Evolutionary conservation across 352 stramenopile genomes (phyloP).

Genomic region (Phytophthora hybrid): DNA sequence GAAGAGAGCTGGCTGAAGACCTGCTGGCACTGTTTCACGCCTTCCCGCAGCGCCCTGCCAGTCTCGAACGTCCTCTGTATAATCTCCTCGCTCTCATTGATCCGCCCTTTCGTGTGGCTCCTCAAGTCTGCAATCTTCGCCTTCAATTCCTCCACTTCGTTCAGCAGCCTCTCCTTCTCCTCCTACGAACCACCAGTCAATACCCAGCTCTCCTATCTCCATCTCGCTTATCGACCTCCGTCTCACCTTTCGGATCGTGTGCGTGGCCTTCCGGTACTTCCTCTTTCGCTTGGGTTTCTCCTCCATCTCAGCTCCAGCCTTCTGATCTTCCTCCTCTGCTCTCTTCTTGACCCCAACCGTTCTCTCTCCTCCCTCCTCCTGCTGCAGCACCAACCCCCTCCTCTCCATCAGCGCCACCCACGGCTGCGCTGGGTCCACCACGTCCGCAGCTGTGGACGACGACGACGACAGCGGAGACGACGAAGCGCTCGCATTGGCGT

Average conservation of each 20-base stretch:
- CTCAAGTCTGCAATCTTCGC: slow-evolving; percentile 39
- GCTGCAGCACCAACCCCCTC: neutral
- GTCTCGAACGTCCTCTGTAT: slow-evolving; percentile 15
- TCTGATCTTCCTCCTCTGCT: neutral
- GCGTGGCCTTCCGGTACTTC: slow-evolving; percentile 43
- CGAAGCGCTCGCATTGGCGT: slow-evolving; percentile 2
- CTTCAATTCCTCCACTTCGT: slow-evolving; percentile 35
- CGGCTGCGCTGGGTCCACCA: slow-evolving; percentile 9
- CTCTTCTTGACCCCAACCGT: neutral
- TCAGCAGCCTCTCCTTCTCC: slow-evolving; percentile 39
- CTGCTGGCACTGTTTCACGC: slow-evolving; percentile 31
- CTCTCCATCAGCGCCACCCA: slow-evolving; percentile 32
- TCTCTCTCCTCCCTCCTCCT: slow-evolving; percentile 14
- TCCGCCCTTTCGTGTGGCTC: slow-evolving; percentile 10
- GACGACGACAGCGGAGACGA: slow-evolving; percentile 26
- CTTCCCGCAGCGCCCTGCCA: slow-evolving; percentile 17
- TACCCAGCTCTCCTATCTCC: neutral
- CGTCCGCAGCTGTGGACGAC: slow-evolving; percentile 23
- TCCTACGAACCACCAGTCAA: slow-evolving; percentile 26
- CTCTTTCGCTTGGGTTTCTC: slow-evolving; percentile 30
- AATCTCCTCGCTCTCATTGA: slow-evolving; percentile 22
- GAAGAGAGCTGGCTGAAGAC: slow-evolving; percentile 35
- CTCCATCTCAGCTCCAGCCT: neutral
- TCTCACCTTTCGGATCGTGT: slow-evolving; percentile 41
- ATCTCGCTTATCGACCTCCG: neutral